Evolutionary conservation across 139 green algal genomes (phyloP).

Genomic region (Volvox reticuliferus): DNA sequence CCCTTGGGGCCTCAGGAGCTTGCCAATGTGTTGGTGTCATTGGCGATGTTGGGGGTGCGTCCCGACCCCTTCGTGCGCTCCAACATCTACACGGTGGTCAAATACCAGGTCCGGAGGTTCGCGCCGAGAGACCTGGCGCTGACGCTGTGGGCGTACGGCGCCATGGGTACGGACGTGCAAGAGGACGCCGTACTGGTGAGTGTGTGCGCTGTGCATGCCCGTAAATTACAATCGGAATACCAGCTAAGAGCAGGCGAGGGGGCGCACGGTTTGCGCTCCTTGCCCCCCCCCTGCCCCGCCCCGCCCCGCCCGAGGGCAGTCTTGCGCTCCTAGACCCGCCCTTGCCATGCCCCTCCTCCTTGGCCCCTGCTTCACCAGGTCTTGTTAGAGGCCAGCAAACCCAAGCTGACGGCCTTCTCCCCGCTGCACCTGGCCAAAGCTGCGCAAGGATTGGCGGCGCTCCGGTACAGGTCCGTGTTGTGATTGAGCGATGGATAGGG

Average conservation of each 20-base stretch:
- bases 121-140: conserved; percentile 22
- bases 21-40: conserved; percentile 9
- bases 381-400: background rate
- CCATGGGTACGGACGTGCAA: conserved; percentile 39
- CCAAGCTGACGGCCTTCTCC: background rate
- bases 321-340: background rate
- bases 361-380: background rate
- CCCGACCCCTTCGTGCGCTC: background rate
- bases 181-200: conserved; percentile 36
- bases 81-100: background rate
- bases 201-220: background rate
- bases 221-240: too few relatives aligned
- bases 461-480: conserved; percentile 20
- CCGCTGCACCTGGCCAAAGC: conserved; percentile 28
- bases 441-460: conserved; percentile 36
- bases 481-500: background rate
- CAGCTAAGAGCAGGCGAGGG: too few relatives aligned
- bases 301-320: background rate
- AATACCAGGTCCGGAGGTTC: background rate
- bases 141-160: conserved; percentile 45
- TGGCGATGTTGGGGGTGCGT: background rate
- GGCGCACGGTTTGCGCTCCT: background rate
- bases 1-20: conserved; percentile 1
- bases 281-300: background rate
- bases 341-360: background rate